Evolutionary conservation across 495 filamentous ascomycete species (phyloP), one percentile per base, ranked within the genome.

Genomic region (Jackrogersella minutella): DNA sequence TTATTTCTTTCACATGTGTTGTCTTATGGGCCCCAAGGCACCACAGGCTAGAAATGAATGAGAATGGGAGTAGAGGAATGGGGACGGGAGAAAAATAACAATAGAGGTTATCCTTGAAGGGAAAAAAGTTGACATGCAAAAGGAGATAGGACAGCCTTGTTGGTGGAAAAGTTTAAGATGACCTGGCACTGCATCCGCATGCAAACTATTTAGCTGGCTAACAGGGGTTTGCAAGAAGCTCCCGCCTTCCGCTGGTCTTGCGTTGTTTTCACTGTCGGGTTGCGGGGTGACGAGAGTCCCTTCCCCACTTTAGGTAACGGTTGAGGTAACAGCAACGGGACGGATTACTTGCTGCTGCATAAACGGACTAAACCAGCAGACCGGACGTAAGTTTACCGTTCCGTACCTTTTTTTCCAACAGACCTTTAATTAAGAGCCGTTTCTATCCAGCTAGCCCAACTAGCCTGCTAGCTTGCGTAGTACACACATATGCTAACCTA

Each of bases 161-260:
- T 50, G 57, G 62, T 58, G 68, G 62, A 69, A 56, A 63, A 24
- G 16, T 37, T 44, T 46, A 54, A 58, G 33, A 66, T 74, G 72
- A 74, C 69, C 62, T 73, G 69, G 72, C 72, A 74, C 66, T 70
- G 72, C 69, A 70, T 62, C 66, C 69, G 72, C 69, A 70, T 62
- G 52, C 33, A 53, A 58, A 60, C 37, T 44, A 57, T 53, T 62
- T 60, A 49, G 46, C 33, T 56, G 55, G 34, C 47, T 34, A 49
- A 49, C 58, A 71, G 59, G 59, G 60, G 44, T 66, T 46, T 11
- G 19, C n/a, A 30, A 10, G 34, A 64, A 59, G 66, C 66, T 60
- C 54, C 58, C 64, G 13, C 51, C 58, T 56, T 64, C 46, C 56
- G 66, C 66, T 63, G 54, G 44, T 22, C 41, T 22, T 58, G 65